These are phyloP conservation scores for Penicillium sp. DNA, from an alignment of 2,329 filamentous ascomycete species.

Conservation along the genomic window DNA sequence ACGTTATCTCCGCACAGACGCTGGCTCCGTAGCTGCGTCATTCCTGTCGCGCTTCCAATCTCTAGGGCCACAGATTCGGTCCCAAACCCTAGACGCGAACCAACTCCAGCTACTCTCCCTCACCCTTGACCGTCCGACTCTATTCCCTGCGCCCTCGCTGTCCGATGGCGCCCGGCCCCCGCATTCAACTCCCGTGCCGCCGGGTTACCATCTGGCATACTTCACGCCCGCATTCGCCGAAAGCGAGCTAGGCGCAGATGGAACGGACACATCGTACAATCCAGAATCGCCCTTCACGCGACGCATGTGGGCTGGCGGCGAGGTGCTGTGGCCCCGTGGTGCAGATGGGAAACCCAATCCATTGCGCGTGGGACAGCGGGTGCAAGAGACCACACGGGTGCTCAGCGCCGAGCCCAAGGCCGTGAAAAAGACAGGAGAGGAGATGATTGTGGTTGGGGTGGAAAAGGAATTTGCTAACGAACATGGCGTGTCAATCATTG, in stretches of 20 bases:
- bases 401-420: slow-evolving; percentile 58
- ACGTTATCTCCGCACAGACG: slow-evolving; percentile 15
- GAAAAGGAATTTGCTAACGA: slow-evolving; percentile 61
- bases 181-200: slow-evolving; percentile 53
- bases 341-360: slow-evolving; percentile 35
- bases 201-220: slow-evolving; percentile 65
- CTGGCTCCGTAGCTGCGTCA: slow-evolving; percentile 37
- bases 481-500: slow-evolving; percentile 55
- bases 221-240: slow-evolving; percentile 63
- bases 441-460: slow-evolving; percentile 67
- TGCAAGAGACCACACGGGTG: slow-evolving; percentile 59
- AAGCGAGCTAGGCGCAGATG: slow-evolving; percentile 58
- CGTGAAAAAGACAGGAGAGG: slow-evolving; percentile 55
- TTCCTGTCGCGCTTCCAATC: slow-evolving; percentile 49
- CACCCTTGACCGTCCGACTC: slow-evolving; percentile 55
- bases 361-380: slow-evolving; percentile 58
- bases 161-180: slow-evolving; percentile 41
- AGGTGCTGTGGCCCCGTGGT: slow-evolving; percentile 54
- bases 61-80: slow-evolving; percentile 44
- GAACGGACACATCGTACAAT: slow-evolving; percentile 63
- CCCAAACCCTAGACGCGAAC: slow-evolving; percentile 62
- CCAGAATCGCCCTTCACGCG: slow-evolving; percentile 61
- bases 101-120: slow-evolving; percentile 64
- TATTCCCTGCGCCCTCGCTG: slow-evolving; percentile 46
- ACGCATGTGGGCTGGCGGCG: slow-evolving; percentile 69